Percentiles rank a stretch among this genome's conserved stretches.
phyloP scores from a whole-genome alignment of 768 basidiomycete genomes.

The Boletus patriciae region DNA sequence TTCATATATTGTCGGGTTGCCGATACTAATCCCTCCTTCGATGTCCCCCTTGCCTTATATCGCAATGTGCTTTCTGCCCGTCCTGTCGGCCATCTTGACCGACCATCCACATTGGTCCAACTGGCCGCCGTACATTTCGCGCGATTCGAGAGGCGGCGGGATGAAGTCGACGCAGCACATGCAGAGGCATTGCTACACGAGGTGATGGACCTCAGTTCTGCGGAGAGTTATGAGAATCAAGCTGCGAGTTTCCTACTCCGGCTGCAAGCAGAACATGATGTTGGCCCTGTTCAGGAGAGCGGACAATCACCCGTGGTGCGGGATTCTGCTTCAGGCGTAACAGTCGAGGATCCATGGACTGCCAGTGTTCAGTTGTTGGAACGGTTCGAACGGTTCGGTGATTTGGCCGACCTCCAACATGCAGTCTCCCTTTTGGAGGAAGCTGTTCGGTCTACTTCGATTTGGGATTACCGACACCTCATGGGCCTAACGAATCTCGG shows the following conservation, averaged over 20 bases:
- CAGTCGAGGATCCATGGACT: not conserved
- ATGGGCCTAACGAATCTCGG: not conserved
- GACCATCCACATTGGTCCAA: constrained; percentile 1
- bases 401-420: not conserved
- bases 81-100: constrained; percentile 4
- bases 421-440: not conserved
- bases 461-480: not conserved
- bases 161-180: not conserved
- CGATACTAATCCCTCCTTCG: not conserved
- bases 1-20: not conserved
- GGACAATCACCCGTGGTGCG: not conserved
- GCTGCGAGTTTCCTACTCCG: not conserved
- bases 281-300: not conserved
- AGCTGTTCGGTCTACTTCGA: not conserved
- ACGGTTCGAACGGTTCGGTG: not conserved
- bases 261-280: not conserved
- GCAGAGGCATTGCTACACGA: not conserved
- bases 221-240: not conserved
- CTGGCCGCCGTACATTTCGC: not conserved
- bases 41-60: not conserved
- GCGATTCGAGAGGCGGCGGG: not conserved
- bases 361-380: not conserved
- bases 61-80: not conserved
- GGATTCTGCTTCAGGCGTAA: not conserved
- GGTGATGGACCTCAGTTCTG: not conserved